Evolutionary conservation across 2,329 filamentous ascomycete genomes (phyloP).

Genomic region (Penicillium sp.): DNA sequence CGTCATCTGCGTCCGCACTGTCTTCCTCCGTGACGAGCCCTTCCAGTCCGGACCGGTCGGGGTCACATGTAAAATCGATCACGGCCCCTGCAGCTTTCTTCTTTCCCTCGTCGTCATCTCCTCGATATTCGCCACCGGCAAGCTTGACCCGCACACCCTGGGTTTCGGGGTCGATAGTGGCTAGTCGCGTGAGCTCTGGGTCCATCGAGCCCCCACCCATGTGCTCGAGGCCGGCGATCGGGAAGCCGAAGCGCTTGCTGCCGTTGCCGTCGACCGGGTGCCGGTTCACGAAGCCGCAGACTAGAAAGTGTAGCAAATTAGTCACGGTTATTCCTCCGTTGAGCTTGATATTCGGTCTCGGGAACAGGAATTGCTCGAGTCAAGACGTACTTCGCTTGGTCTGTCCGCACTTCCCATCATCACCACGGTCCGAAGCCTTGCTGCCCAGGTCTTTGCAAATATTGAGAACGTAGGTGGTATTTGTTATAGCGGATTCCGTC

Average conservation of each 20-base stretch:
- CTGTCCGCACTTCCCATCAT: slow-evolving; percentile 36
- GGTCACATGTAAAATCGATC: slow-evolving; percentile 83
- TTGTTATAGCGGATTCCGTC: slow-evolving; percentile 33
- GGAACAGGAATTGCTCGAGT: not conserved
- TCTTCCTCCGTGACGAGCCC: slow-evolving; percentile 38
- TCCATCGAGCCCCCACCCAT: slow-evolving; percentile 57
- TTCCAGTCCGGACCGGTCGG: slow-evolving; percentile 72
- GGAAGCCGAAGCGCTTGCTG: slow-evolving; percentile 61
- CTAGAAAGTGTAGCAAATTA: slow-evolving; percentile 45
- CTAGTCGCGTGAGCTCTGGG: slow-evolving; percentile 67
- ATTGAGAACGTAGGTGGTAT: slow-evolving; percentile 45
- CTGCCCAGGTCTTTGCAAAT: slow-evolving; percentile 39
- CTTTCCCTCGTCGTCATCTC: slow-evolving; percentile 53
- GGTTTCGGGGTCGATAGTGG: slow-evolving; percentile 65
- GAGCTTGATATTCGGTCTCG: not conserved
- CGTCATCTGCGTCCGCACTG: slow-evolving; percentile 21
- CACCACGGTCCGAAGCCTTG: slow-evolving; percentile 31
- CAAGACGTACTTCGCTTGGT: slow-evolving; percentile 41
- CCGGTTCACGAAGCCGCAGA: slow-evolving; percentile 73
- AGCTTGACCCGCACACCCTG: slow-evolving; percentile 75
- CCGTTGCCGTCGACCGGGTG: slow-evolving; percentile 54
- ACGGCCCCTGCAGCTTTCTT: slow-evolving; percentile 67
- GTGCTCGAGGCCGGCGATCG: slow-evolving; percentile 74
- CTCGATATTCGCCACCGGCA: slow-evolving; percentile 60
- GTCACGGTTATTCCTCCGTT: not conserved